Evolutionary conservation across 176 grass and related monocot genomes (phyloP).

Genomic region (Oryza coarctata): DNA sequence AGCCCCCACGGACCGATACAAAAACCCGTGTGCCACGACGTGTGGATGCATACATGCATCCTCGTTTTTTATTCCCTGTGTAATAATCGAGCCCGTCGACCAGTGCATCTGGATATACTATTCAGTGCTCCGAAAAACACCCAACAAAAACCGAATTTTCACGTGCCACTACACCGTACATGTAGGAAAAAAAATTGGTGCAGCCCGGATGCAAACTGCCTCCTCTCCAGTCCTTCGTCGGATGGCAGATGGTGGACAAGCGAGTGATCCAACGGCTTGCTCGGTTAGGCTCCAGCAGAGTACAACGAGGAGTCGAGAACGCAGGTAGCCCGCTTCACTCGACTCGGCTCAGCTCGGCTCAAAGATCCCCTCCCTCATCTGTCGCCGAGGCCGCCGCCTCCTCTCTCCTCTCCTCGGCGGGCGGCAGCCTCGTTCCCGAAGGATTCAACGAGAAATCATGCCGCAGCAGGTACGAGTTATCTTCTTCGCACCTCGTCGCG

Average conservation of each 20-base stretch:
- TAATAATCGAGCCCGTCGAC: neutral
- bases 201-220: too few species aligned
- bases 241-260: too few species aligned
- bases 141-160: neutral
- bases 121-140: neutral
- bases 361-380: too few species aligned
- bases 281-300: too few species aligned
- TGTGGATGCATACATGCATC: neutral
- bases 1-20: neutral
- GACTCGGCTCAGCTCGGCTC: too few species aligned
- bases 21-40: neutral
- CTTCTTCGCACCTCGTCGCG: conserved; percentile 43
- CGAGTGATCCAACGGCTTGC: too few species aligned
- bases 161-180: neutral
- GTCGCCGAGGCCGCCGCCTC: too few species aligned
- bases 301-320: too few species aligned
- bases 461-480: conserved; percentile 58
- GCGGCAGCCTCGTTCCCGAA: conserved; percentile 35
- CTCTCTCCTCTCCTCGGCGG: conserved; percentile 52
- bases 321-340: too few species aligned
- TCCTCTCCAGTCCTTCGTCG: too few species aligned
- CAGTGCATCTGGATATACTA: neutral
- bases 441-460: conserved; percentile 51
- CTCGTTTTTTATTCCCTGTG: neutral
- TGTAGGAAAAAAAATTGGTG: too few species aligned